Evolutionary conservation across 129 eudicot genomes (phyloP).

Genomic region (Chrysanthemum lavandulifolium): DNA sequence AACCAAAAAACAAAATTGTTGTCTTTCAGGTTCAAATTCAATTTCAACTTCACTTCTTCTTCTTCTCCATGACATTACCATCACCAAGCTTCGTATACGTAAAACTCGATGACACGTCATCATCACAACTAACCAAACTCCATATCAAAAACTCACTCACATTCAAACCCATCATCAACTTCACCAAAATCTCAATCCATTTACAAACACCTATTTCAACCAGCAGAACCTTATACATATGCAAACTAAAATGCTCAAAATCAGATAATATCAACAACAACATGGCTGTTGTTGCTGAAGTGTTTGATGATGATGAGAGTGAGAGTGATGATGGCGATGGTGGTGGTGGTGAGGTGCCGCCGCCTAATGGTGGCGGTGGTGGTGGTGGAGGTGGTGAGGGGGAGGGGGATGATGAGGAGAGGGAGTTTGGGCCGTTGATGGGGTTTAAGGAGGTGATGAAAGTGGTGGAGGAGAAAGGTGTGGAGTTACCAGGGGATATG

Average conservation of each 20-base stretch:
- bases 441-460: conserved; percentile 68
- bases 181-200: background rate
- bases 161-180: background rate
- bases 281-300: conserved; percentile 17
- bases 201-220: background rate
- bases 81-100: conserved; percentile 14
- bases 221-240: conserved; percentile 5
- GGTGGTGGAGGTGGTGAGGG: conserved; percentile 49
- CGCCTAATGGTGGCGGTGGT: conserved; percentile 45
- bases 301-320: conserved; percentile 29
- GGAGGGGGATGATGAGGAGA: conserved; percentile 56
- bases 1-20: too few species aligned
- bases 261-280: conserved; percentile 28
- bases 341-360: conserved; percentile 32
- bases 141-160: background rate
- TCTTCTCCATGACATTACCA: conserved; percentile 20
- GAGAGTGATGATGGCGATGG: conserved; percentile 44
- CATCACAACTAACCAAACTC: conserved; percentile 18
- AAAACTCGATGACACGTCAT: conserved; percentile 19
- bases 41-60: too few species aligned
- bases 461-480: conserved; percentile 68
- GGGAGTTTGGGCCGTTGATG: conserved; percentile 83
- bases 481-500: conserved; percentile 74
- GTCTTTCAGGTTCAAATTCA: too few species aligned
- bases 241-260: conserved; percentile 21